Base-by-base conservation (phyloP, 2,329 filamentous ascomycete genomes). In the Alternaria infectoria region DNA sequence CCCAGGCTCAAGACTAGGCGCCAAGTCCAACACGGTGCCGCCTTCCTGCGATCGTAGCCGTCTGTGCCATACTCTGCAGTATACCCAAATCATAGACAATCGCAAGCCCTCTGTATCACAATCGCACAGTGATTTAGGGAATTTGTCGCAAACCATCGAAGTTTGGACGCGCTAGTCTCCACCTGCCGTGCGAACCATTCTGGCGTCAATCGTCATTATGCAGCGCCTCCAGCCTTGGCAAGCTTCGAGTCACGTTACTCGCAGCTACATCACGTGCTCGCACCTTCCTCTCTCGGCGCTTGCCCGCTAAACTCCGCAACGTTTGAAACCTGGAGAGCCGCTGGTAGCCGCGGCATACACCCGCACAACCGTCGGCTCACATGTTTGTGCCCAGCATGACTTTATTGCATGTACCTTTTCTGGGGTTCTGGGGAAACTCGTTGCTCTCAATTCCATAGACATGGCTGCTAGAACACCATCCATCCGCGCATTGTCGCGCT, bases 391-490 rank as follows among this genome's bases (percentile, higher is more conserved):
- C 54, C 64, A 61, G 46, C 60, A 65, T 67, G 64, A 19, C 25
- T 19, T 60, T 21, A 46, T 25, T 50, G 13, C 56, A 40, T 46
- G 60, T 45, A 46, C 26, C 28, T 40, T 44, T 36, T 26, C 26
- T n/a, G 6, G n/a, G 21, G 17, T 25, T 32, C 7, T 57, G 49
- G 55, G n/a, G n/a, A 58, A 50, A 59, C 7, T 45, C 23, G 23
- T 28, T 50, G 25, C 28, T 54, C 40, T 55, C 58, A 3, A 45
- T 21, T 26, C 10, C 12, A 13, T 49, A 49, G 58, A 50, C 54
- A 80, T 80, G 77, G 57, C 71, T 17, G 43, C 74, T 10, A 76
- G 66, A 68, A 66, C 71, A 26, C 73, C 74, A 45, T 74, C 77
- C 6, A 72, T 77, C 13, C 78, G 75, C 64, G 57, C 73, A 21